phyloP scores from a whole-genome alignment of 2,329 filamentous ascomycete genomes.

The Rhynchosporium secalis region DNA sequence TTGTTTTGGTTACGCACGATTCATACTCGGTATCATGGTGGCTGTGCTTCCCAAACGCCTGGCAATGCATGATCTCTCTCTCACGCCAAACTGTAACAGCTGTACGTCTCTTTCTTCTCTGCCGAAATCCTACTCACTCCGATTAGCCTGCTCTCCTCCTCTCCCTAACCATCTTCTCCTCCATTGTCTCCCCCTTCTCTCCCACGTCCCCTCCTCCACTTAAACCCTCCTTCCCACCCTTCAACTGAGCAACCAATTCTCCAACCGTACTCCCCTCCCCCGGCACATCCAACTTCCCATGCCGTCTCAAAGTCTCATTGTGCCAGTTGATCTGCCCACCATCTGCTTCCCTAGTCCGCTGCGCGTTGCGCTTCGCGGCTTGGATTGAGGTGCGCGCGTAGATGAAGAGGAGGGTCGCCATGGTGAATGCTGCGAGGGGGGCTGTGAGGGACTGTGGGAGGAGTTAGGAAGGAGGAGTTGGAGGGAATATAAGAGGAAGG shows the following conservation, averaged over 20 bases:
- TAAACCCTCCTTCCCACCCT: slow-evolving; percentile 18
- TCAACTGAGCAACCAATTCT: slow-evolving; percentile 33
- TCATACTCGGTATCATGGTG: neutral
- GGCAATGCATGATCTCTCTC: neutral
- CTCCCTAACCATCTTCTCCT: slow-evolving; percentile 32
- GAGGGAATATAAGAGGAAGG: neutral
- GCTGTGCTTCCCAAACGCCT: neutral
- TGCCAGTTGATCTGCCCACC: slow-evolving; percentile 55
- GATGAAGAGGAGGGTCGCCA: slow-evolving; percentile 53
- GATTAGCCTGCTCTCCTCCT: slow-evolving; percentile 21
- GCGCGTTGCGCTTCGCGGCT: slow-evolving; percentile 65
- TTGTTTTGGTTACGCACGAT: neutral
- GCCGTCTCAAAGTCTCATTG: slow-evolving; percentile 54
- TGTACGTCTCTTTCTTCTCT: neutral
- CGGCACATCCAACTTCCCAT: slow-evolving; percentile 49
- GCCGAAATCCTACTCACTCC: neutral
- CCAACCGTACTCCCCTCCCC: slow-evolving; percentile 40
- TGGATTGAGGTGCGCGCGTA: slow-evolving; percentile 66
- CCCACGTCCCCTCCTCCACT: neutral
- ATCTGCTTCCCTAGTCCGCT: slow-evolving; percentile 57
- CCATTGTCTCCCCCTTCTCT: slow-evolving; percentile 28
- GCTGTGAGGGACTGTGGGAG: slow-evolving; percentile 45
- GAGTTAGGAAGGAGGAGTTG: neutral
- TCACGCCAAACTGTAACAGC: neutral
- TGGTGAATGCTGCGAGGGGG: slow-evolving; percentile 54